Evolutionary conservation across 75 land plant genomes (phyloP), one percentile per base, ranked within the genome.

Genomic region (Sequoia sempervirens): DNA sequence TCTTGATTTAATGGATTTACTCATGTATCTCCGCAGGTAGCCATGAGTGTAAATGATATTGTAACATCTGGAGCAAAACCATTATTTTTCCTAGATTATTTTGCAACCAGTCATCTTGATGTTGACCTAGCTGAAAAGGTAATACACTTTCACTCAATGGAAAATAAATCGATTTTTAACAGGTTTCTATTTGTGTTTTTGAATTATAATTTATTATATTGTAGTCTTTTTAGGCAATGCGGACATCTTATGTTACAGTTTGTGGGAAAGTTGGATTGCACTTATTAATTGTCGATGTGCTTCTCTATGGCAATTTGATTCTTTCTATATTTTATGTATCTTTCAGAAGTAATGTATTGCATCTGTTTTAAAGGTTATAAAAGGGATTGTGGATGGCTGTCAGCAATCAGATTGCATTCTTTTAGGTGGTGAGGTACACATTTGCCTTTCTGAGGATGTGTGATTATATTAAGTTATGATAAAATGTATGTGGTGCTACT

Each of bases 11-110:
- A 50, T 32, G 75, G 45, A 64, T 36, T 43, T 73, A 26, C 36
- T 82, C 6, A 0, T 53, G n/a, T 41, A 34, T 50, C 46, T 9
- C 17, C 58, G 50, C 83, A 95, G 97, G 97, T 98, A 79, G 99
- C 99, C 6, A 97, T 97, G 99, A 97, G 99, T 89, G 99, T 97
- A 10, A 97, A 97, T 86, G 99, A 97, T 83, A 96, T 97, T 84
- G 88, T 97, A 84, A 97, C 99, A 34, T 96, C 98, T 45, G 99
- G 99, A 68, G 99, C 99, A 28, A 96, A 94, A 82, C 99, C 99
- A 34, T 83, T 97, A 37, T 97, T 97, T 81, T 97, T 97, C 82
- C 90, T 97, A 79, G 99, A 97, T 88, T 97, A 94, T 84, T 97
- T 93, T 92, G 98, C 99, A 4, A 96, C 99, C 38, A 93, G 98